Evolutionary conservation across 2,329 filamentous ascomycete species (phyloP).

Genomic region (Hymenoscyphus fructigenus): DNA sequence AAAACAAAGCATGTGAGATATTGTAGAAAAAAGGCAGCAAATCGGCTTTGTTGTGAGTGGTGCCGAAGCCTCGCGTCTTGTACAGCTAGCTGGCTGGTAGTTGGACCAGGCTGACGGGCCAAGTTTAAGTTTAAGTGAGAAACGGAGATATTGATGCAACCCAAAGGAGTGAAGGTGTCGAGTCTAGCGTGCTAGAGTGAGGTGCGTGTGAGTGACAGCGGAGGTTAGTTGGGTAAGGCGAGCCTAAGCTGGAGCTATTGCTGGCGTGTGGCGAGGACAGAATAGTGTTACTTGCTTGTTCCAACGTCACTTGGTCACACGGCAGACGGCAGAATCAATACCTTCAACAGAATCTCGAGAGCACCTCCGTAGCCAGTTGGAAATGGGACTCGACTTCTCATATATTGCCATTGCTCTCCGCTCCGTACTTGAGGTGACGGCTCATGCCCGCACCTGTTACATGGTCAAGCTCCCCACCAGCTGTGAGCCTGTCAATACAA

Average conservation of each 20-base stretch:
- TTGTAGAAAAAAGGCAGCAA: background rate
- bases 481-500: background rate
- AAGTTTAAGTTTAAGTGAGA: background rate
- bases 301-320: slow-evolving; percentile 4
- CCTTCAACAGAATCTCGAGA: background rate
- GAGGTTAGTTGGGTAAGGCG: background rate
- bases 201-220: background rate
- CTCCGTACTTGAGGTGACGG: background rate
- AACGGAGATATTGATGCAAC: background rate
- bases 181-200: background rate
- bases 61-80: background rate
- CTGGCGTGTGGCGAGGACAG: background rate
- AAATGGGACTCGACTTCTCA: slow-evolving; percentile 3
- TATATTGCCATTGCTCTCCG: background rate
- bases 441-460: background rate
- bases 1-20: background rate
- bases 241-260: background rate
- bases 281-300: background rate
- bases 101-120: background rate
- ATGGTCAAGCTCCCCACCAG: background rate
- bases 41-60: background rate
- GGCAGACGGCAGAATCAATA: background rate
- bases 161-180: background rate
- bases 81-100: background rate
- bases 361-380: background rate